Percentiles rank a stretch among this genome's conserved stretches.
Conservation (phyloP, 73 alveolate species). For the Durusdinium trenchii region DNA sequence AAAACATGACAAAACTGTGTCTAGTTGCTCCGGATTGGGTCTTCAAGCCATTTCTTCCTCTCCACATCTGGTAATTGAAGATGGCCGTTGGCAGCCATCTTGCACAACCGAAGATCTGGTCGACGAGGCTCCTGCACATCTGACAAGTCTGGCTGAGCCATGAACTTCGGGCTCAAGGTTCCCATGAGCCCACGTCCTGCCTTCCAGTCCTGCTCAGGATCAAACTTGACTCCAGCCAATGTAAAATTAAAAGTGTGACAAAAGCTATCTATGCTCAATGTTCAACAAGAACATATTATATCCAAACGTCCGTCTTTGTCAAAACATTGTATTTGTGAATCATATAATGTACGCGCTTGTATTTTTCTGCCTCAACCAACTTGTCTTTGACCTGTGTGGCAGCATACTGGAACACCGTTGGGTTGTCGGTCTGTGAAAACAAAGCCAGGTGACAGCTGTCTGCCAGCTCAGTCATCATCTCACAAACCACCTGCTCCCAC, state of each 20-base stretch:
- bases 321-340: neutral
- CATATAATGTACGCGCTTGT: neutral
- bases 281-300: neutral
- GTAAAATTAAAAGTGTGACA: neutral
- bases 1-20: neutral
- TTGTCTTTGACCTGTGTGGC: neutral
- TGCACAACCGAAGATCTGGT: neutral
- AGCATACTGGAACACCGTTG: neutral
- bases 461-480: neutral
- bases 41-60: neutral
- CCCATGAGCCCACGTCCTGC: neutral
- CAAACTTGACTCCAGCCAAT: neutral
- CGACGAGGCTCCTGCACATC: neutral
- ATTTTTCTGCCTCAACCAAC: conserved; percentile 18
- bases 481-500: neutral
- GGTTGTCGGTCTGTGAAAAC: neutral
- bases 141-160: neutral
- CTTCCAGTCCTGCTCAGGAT: conserved; percentile 1
- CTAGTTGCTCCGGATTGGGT: conserved; percentile 31
- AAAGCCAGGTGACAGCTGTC: neutral
- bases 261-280: neutral
- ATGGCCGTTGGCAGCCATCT: neutral
- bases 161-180: neutral
- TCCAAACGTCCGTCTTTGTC: neutral
- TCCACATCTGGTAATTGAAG: neutral